Conservation (phyloP, 2,329 filamentous ascomycete genomes). For the Epichloe amarillans region DNA sequence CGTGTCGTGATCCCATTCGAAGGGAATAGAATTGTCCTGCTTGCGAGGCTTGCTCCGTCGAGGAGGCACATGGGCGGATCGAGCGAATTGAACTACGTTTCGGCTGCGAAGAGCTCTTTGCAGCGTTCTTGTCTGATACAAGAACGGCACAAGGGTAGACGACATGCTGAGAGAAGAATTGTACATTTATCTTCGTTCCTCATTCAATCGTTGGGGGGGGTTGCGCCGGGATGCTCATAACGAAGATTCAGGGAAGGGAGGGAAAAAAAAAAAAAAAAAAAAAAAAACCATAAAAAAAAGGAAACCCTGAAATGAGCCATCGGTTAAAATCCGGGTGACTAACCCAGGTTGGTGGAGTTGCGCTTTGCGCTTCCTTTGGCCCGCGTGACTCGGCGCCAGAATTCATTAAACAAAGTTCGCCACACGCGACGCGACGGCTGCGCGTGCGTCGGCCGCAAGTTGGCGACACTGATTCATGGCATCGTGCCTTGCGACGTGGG, state of each 20-base stretch:
- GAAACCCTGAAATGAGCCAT: not conserved
- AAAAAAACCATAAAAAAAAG: not conserved
- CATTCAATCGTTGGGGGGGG: not conserved
- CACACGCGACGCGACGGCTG: not conserved
- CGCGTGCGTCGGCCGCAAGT: not conserved
- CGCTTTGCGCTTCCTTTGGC: not conserved
- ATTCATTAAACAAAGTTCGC: slow-evolving; percentile 5
- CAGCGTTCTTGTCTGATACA: slow-evolving; percentile 58
- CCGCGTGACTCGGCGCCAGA: slow-evolving; percentile 10
- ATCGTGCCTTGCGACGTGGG: not conserved
- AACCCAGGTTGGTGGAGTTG: not conserved
- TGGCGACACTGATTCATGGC: not conserved
- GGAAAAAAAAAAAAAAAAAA: not conserved
- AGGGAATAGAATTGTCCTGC: slow-evolving; percentile 33
- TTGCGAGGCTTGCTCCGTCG: slow-evolving; percentile 6
- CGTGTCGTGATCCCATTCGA: slow-evolving; percentile 29
- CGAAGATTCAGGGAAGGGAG: not conserved
- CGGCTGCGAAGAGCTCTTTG: slow-evolving; percentile 16
- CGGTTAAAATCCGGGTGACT: not conserved
- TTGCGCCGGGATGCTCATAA: not conserved
- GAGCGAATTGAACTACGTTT: slow-evolving; percentile 11
- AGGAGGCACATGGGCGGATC: slow-evolving; percentile 9
- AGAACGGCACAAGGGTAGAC: slow-evolving; percentile 46
- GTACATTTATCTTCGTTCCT: not conserved
- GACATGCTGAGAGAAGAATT: slow-evolving; percentile 22